Percentiles rank a stretch among this genome's conserved stretches.
Evolutionary conservation across 495 filamentous ascomycete genomes (phyloP).

Genomic region (Hypoxylon fragiforme): DNA sequence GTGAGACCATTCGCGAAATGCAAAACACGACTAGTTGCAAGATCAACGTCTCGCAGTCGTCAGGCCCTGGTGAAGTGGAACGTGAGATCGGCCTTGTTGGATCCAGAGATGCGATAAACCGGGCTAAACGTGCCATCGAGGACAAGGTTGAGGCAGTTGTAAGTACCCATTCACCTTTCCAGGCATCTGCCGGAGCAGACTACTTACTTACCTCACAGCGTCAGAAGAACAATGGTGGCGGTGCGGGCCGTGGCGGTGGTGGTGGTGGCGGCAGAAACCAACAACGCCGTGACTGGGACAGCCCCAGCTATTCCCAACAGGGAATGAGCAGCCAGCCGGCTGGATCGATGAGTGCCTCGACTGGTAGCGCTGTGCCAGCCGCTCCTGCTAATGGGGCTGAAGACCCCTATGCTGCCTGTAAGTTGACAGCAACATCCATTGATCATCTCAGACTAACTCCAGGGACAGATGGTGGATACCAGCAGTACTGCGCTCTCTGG

Average conservation of each 20-base stretch:
- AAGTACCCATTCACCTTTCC: constrained; percentile 36
- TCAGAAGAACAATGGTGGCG: constrained; percentile 57
- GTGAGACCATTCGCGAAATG: constrained; percentile 87
- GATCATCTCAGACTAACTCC: constrained; percentile 9
- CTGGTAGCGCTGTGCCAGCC: constrained; percentile 37
- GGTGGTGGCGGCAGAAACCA: constrained; percentile 42
- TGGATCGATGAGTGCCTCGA: constrained; percentile 32
- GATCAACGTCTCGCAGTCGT: constrained; percentile 80
- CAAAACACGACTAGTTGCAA: constrained; percentile 80
- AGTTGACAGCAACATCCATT: constrained; percentile 19
- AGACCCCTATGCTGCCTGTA: constrained; percentile 65
- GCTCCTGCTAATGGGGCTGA: constrained; percentile 38
- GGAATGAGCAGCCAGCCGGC: constrained; percentile 20
- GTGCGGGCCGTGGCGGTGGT: constrained; percentile 43
- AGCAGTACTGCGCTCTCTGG: constrained; percentile 66
- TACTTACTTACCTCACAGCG: constrained; percentile 42
- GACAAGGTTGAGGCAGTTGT: constrained; percentile 88
- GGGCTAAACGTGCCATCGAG: constrained; percentile 75
- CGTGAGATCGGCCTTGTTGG: constrained; percentile 82
- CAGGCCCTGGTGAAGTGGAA: constrained; percentile 67
- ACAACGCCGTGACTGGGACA: constrained; percentile 49
- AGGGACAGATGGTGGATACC: constrained; percentile 60
- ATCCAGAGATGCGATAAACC: constrained; percentile 67
- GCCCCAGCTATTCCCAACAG: constrained; percentile 43
- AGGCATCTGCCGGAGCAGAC: constrained; percentile 7